Evolutionary conservation across 805 yeast species (phyloP), one percentile per base, ranked within the genome.

Genomic region (Pichia sporocuriosa): DNA sequence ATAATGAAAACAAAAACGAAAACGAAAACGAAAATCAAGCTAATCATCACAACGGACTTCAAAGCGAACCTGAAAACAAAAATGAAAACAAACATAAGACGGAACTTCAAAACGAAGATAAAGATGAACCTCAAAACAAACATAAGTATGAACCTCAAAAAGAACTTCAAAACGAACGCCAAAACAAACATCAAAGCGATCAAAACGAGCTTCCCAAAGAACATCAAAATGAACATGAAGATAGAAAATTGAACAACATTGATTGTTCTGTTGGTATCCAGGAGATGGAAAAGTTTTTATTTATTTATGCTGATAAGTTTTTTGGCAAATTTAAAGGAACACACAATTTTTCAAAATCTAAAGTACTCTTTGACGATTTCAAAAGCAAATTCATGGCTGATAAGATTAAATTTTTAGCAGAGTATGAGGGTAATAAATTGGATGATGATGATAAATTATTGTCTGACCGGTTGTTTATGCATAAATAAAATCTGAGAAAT

Each of bases 201-300:
- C n/a, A n/a, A n/a, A n/a, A n/a, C n/a, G n/a, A n/a, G n/a, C n/a
- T n/a, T n/a, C n/a, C n/a, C n/a, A 26, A 26, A 6, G 13, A 12
- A 12, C 13, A 12, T 26, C 15, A 26, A 15, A 11, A 23, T 33
- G 21, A 23, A 22, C 12, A 11, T 12, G 15, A 15, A 33, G 19
- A 21, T 17, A 21, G 17, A 6, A 26, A 13, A 9, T 19, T 21
- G 15, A 20, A 12, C 12, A 23, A 6, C 20, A 16, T 9, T 2
- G 16, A 17, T 19, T 25, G 17, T 16, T 26, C 24, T 23, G 17
- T 25, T 8, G 32, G 37, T 26, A 33, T 40, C 15, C 24, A 30
- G 8, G 64, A 61, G 42, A 61, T 62, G 61, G 66, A 62, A 40
- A 55, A 50, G 40, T 55, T 62, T 26, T 49, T 62, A 21, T 62